phyloP scores from a whole-genome alignment of 2,329 filamentous ascomycete species.

The Alternaria metachromatica region DNA sequence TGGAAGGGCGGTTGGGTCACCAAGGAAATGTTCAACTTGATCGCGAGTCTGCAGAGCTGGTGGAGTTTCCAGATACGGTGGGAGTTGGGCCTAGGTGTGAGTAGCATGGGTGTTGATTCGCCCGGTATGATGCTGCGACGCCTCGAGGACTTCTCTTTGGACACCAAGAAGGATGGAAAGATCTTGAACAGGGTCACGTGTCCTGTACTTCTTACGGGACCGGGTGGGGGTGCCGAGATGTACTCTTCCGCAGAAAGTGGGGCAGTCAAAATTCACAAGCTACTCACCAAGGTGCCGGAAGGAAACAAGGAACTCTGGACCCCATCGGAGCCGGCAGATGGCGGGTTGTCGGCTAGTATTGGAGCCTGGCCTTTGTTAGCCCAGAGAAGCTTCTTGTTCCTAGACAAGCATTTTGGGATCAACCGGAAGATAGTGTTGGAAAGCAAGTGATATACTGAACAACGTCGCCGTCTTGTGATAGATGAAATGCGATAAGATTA shows the following conservation, averaged over 20 bases:
- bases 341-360: neutral
- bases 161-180: neutral
- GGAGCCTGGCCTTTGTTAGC: neutral
- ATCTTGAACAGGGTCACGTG: neutral
- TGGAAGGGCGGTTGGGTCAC: conserved; percentile 11
- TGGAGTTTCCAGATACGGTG: neutral
- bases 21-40: neutral
- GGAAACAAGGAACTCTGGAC: neutral
- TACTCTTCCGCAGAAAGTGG: neutral
- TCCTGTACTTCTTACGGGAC: neutral
- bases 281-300: neutral
- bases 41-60: neutral
- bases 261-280: neutral
- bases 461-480: neutral
- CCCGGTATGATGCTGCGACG: neutral
- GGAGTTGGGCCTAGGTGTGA: neutral
- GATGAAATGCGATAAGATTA: neutral
- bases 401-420: neutral
- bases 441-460: neutral
- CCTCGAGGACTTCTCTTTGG: neutral
- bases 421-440: neutral
- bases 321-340: neutral
- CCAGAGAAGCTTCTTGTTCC: neutral
- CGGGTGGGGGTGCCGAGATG: neutral
- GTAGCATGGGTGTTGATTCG: neutral